Percentiles rank a stretch among this genome's conserved stretches.
These are phyloP conservation scores for Epichloe brachyelytri DNA, from an alignment of 2,329 filamentous ascomycete genomes.

Conservation along the genomic window DNA sequence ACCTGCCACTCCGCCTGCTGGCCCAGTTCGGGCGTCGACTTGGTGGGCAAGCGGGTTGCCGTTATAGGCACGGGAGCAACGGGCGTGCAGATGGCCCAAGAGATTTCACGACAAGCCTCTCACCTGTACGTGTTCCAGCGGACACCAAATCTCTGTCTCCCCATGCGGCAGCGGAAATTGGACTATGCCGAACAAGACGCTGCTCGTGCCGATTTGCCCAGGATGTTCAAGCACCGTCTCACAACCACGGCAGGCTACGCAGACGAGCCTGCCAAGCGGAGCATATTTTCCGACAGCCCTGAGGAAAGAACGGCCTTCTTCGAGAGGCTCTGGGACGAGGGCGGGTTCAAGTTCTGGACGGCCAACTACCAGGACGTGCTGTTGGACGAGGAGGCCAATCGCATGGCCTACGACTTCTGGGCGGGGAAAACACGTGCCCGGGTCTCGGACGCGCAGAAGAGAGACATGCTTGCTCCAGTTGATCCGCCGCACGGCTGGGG, in stretches of 20 bases:
- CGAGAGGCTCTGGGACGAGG: conserved; percentile 34
- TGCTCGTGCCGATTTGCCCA: conserved; percentile 23
- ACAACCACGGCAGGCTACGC: conserved; percentile 23
- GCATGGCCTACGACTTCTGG: conserved; percentile 43
- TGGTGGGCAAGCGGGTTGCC: conserved; percentile 44
- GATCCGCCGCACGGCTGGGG: conserved; percentile 38
- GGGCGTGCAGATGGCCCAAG: conserved; percentile 51
- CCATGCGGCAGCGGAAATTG: conserved; percentile 37
- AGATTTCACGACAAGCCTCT: conserved; percentile 38
- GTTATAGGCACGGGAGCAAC: conserved; percentile 54
- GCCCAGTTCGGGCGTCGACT: conserved; percentile 43
- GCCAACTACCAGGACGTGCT: conserved; percentile 40
- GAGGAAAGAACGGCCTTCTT: conserved; percentile 33
- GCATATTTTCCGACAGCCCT: conserved; percentile 42
- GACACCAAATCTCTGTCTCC: conserved; percentile 52
- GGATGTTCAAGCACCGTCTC: conserved; percentile 39
- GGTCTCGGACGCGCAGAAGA: conserved; percentile 29
- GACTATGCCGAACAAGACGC: not conserved
- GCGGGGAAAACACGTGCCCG: conserved; percentile 34
- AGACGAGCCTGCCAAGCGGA: conserved; percentile 8
- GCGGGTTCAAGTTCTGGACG: conserved; percentile 44
- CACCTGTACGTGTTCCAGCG: conserved; percentile 50
- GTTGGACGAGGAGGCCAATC: conserved; percentile 31
- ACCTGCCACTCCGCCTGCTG: conserved; percentile 49
- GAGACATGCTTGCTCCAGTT: too few species aligned